These are phyloP conservation scores for Aureobasidium sp. DNA, from an alignment of 2,329 filamentous ascomycete genomes.

Conservation along the genomic window DNA sequence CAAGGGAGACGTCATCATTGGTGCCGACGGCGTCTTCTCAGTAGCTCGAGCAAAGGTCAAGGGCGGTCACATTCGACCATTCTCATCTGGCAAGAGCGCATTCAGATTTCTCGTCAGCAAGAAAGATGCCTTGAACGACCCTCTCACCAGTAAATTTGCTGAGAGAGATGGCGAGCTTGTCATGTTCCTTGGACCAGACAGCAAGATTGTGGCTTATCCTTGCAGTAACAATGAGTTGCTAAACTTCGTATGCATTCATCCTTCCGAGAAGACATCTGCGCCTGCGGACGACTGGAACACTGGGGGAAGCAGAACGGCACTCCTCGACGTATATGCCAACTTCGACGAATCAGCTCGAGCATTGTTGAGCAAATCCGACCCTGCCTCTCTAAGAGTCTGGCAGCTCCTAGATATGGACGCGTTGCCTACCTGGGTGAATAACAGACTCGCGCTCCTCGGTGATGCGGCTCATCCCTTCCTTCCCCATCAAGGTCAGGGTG, in stretches of 20 bases:
- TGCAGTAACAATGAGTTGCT: constrained; percentile 34
- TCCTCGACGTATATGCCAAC: constrained; percentile 32
- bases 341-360: constrained; percentile 30
- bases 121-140: constrained; percentile 36
- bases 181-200: constrained; percentile 36
- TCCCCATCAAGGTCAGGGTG: constrained; percentile 58
- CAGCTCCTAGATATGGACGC: constrained; percentile 55
- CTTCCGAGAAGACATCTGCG: constrained; percentile 23
- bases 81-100: constrained; percentile 46
- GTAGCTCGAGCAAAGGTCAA: constrained; percentile 25
- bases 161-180: constrained; percentile 33
- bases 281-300: constrained; percentile 28
- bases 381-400: constrained; percentile 48
- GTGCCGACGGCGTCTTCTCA: constrained; percentile 48
- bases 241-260: constrained; percentile 37
- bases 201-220: constrained; percentile 35
- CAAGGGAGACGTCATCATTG: constrained; percentile 46
- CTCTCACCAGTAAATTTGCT: constrained; percentile 33
- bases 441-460: constrained; percentile 51
- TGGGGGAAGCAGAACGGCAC: constrained; percentile 25
- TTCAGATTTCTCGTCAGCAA: constrained; percentile 48
- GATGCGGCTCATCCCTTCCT: constrained; percentile 64
- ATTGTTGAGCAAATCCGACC: constrained; percentile 30
- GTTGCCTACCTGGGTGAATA: constrained; percentile 49
- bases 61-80: constrained; percentile 31